phyloP scores from a whole-genome alignment of 345 rosid species.

The Cardiospermum halicacabum region DNA sequence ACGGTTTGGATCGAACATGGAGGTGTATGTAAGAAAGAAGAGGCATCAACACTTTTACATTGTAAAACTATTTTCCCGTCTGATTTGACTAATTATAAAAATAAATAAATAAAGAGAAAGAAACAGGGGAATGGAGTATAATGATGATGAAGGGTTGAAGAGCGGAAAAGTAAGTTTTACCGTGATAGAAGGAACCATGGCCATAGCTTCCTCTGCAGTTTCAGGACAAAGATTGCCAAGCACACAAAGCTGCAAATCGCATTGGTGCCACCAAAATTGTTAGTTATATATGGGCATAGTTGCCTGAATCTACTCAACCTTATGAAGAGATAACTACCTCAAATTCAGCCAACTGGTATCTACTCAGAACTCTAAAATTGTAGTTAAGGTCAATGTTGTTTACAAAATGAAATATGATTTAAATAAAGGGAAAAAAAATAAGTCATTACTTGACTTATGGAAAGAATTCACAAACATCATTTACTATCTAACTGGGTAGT shows the following conservation, averaged over 20 bases:
- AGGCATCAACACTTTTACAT: neutral
- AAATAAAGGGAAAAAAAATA: neutral
- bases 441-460: neutral
- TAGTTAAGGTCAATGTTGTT: constrained; percentile 41
- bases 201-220: constrained; percentile 95
- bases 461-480: neutral
- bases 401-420: neutral
- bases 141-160: neutral
- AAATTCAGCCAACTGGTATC: constrained; percentile 84
- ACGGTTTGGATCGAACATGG: too few species aligned
- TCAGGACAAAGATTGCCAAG: constrained; percentile 98
- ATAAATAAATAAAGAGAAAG: too few species aligned
- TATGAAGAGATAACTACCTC: constrained; percentile 49
- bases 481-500: neutral
- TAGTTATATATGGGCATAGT: neutral
- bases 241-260: constrained; percentile 75
- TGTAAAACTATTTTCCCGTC: neutral
- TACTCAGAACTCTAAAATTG: constrained; percentile 68
- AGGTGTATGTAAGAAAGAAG: too few species aligned
- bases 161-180: constrained; percentile 24
- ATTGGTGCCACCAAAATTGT: neutral
- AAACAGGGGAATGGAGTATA: neutral
- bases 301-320: neutral
- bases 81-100: neutral
- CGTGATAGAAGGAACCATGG: constrained; percentile 97